phyloP scores from a whole-genome alignment of 805 yeast genomes.

The Hanseniaspora lachancei region DNA sequence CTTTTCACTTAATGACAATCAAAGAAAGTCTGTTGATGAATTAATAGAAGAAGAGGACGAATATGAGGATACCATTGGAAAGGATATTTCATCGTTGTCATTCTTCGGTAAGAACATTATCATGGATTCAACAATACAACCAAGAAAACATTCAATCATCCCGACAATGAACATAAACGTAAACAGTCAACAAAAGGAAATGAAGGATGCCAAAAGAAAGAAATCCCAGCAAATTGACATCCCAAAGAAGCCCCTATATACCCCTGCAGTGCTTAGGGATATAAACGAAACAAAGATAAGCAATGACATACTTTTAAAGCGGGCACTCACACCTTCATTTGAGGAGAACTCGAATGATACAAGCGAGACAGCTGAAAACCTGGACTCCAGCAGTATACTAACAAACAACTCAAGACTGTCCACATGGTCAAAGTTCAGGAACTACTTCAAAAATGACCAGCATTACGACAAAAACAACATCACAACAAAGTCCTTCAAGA shows the following conservation, averaged over 20 bases:
- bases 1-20: not conserved
- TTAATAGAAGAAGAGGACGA: not conserved
- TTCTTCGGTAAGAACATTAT: conserved; percentile 25
- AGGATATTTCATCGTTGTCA: conserved; percentile 15
- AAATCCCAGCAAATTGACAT: conserved; percentile 59
- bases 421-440: conserved; percentile 6
- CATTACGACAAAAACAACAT: not conserved
- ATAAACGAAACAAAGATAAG: conserved; percentile 33
- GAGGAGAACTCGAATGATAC: not conserved
- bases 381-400: not conserved
- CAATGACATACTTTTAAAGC: conserved; percentile 30
- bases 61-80: conserved; percentile 1
- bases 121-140: conserved; percentile 20
- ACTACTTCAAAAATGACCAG: not conserved
- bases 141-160: conserved; percentile 11
- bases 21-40: conserved; percentile 9
- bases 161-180: not conserved
- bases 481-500: conserved; percentile 7
- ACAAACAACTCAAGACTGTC: not conserved
- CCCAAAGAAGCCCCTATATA: conserved; percentile 74
- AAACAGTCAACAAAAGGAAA: not conserved
- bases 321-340: conserved; percentile 17
- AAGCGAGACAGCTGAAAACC: not conserved
- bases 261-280: conserved; percentile 75
- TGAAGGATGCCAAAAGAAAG: conserved; percentile 12